A percentile compares a stretch with the other conserved stretches of the same genome.
phyloP scores from a whole-genome alignment of 2,329 filamentous ascomycete species.

The Daldinia sp. region DNA sequence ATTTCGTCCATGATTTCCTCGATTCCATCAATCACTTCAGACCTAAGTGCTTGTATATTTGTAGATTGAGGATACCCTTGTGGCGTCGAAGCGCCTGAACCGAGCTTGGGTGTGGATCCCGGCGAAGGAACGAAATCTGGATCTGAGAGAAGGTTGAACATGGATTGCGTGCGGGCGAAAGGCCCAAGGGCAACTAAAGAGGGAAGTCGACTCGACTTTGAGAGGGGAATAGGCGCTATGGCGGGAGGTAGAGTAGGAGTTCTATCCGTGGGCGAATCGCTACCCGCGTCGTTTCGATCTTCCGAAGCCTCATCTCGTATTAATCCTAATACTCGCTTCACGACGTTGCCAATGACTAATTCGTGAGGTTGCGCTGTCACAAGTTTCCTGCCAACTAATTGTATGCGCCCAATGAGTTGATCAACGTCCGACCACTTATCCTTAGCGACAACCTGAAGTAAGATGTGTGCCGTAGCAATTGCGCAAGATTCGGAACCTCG shows the following conservation, averaged over 20 bases:
- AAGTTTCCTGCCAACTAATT: conserved; percentile 78
- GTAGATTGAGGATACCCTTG: conserved; percentile 51
- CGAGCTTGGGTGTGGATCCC: conserved; percentile 55
- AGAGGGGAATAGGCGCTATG: conserved; percentile 27
- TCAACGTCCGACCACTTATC: conserved; percentile 80
- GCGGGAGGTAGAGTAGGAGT: conserved; percentile 38
- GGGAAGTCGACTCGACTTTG: conserved; percentile 59
- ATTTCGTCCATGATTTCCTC: conserved; percentile 97
- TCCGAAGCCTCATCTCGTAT: conserved; percentile 92
- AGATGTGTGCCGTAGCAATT: conserved; percentile 86
- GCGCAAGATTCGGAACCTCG: conserved; percentile 87
- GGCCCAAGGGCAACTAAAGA: conserved; percentile 69
- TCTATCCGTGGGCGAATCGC: conserved; percentile 66
- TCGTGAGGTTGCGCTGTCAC: conserved; percentile 87
- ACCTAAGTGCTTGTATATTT: conserved; percentile 75
- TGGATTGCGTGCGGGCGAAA: conserved; percentile 74
- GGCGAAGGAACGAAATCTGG: conserved; percentile 61
- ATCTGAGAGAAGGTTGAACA: conserved; percentile 88
- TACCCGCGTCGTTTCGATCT: conserved; percentile 70
- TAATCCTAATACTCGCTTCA: conserved; percentile 85
- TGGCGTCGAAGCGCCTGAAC: conserved; percentile 61
- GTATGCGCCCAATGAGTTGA: conserved; percentile 81
- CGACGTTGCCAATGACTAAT: conserved; percentile 93
- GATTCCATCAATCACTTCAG: conserved; percentile 92
- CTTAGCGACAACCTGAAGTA: conserved; percentile 84